Evolutionary conservation across 78 protist genomes (phyloP), one percentile per base, ranked within the genome.

Genomic region (Dictyostelium firmibasis): DNA sequence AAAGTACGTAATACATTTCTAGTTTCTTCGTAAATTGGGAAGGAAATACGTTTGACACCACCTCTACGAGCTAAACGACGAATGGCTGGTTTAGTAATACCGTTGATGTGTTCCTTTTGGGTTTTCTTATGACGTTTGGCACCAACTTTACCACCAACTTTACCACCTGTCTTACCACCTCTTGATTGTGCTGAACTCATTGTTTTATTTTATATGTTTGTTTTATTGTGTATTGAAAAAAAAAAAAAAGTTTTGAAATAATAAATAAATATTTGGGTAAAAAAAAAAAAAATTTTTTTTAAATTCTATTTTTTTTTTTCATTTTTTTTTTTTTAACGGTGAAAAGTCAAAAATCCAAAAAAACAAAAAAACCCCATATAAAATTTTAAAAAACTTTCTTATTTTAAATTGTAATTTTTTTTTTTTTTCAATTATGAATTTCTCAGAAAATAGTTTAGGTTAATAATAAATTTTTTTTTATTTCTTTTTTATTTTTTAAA

Each of bases 31-130:
- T 98, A 98, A 96, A 98, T 98, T 88, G 98, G 98, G 84, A 97
- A 98, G 2, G 98, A 96, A 92, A 98, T 98, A 81, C 99, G 98
- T 97, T 98, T 98, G 85, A 98, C 99, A 93, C 99, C 99, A 74
- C 99, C 99, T 47, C 99, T 95, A 33, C 99, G 95, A 20, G 99
- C 99, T n/a, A 98, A 96, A 76, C 99, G 98, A 41, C 99, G 97
- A 84, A 98, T 98, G 43, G 99, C 99, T 72, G 99, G 99, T 96
- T 98, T 98, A 92, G 99, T 98, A 92, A 98, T 98, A 75, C 99
- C 99, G 85, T 79, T 96, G 98, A 98, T 98, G 98, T 91, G 93
- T 81, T 98, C 99, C 81, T 98, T 97, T 29, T 98, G 91, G 44
- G 97, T 94, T 95, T 98, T 98, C 86, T 97, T 93, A 81, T 98